These are phyloP conservation scores for Pleomassaria siparia DNA, from an alignment of 2,329 filamentous ascomycete species.

Conservation along the genomic window DNA sequence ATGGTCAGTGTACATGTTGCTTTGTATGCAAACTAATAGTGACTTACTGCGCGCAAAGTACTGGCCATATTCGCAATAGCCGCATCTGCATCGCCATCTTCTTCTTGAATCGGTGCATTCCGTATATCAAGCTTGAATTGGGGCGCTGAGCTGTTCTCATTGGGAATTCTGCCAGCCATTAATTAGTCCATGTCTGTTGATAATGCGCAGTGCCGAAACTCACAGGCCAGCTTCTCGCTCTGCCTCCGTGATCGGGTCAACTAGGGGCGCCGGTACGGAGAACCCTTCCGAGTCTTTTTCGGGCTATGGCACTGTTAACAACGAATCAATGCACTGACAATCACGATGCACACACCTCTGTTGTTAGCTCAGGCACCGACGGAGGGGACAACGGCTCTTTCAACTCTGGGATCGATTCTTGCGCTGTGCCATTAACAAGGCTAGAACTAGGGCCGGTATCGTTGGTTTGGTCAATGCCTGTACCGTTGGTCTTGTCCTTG, in stretches of 20 bases:
- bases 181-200: not conserved
- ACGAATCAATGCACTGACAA: not conserved
- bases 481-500: constrained; percentile 35
- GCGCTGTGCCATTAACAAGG: constrained; percentile 33
- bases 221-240: constrained; percentile 61
- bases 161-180: constrained; percentile 8
- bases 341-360: constrained; percentile 25
- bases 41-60: constrained; percentile 61
- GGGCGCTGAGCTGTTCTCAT: constrained; percentile 40
- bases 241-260: constrained; percentile 65
- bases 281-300: constrained; percentile 74
- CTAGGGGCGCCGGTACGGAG: constrained; percentile 67
- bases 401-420: constrained; percentile 39
- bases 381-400: constrained; percentile 40
- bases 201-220: constrained; percentile 5
- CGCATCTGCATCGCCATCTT: constrained; percentile 71
- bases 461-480: constrained; percentile 22
- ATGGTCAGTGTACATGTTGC: not conserved
- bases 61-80: constrained; percentile 76
- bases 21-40: not conserved
- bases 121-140: constrained; percentile 79
- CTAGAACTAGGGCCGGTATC: constrained; percentile 20
- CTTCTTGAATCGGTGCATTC: constrained; percentile 75
- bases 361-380: constrained; percentile 18
- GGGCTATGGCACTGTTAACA: constrained; percentile 29